These are phyloP conservation scores for Magnolia changhungtana DNA, from an alignment of 164 flowering plant species.

Conservation along the genomic window DNA sequence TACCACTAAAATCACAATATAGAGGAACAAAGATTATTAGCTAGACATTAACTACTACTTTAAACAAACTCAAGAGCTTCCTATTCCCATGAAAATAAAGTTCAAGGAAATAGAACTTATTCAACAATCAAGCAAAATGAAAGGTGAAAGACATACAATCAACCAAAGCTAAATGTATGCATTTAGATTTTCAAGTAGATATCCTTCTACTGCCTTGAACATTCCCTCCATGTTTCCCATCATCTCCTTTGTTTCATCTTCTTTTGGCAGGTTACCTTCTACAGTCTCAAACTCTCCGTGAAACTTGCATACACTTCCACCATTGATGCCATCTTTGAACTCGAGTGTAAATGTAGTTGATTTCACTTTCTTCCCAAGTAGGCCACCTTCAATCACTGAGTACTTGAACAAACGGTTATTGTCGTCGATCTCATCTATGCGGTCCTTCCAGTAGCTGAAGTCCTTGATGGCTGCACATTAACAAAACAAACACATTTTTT, in stretches of 20 bases:
- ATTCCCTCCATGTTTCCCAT: conserved; percentile 1
- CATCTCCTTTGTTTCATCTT: background rate
- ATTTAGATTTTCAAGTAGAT: conserved; percentile 3
- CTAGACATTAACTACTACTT: too few relatives aligned
- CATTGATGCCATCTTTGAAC: conserved; percentile 2
- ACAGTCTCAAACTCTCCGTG: background rate
- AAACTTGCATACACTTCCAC: conserved; percentile 1
- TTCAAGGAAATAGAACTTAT: too few relatives aligned
- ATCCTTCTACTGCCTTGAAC: conserved; percentile 3
- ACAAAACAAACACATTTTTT: background rate
- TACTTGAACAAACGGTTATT: background rate
- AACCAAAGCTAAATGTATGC: background rate
- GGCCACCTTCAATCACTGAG: conserved; percentile 8
- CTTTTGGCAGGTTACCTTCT: background rate
- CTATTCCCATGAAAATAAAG: too few relatives aligned
- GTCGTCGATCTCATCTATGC: conserved; percentile 1
- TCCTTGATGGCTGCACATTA: conserved; percentile 1
- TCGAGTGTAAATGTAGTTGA: background rate
- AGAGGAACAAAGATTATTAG: too few relatives aligned
- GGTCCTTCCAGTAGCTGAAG: conserved; percentile 5
- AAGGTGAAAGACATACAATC: too few relatives aligned
- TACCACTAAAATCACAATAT: too few relatives aligned
- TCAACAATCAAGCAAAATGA: too few relatives aligned
- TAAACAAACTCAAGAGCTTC: too few relatives aligned
- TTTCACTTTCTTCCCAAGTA: conserved; percentile 6